Base-by-base conservation (phyloP, 2,329 filamentous ascomycete genomes). In the Paecilomyces variotii region DNA sequence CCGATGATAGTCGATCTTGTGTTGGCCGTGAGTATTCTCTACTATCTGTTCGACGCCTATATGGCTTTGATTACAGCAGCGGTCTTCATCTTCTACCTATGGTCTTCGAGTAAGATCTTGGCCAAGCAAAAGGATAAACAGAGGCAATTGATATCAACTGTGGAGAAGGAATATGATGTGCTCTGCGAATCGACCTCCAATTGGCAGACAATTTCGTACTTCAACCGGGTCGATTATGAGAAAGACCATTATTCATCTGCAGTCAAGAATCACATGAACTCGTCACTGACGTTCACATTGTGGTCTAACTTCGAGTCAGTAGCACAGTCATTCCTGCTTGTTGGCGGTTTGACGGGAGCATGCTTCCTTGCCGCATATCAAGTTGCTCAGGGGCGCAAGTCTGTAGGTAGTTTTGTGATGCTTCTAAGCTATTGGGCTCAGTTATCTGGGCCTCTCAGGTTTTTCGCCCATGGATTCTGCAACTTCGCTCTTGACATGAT, bases 341-440 rank as follows among this genome's bases (percentile, higher is more conserved):
- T 77, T 1, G 58, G 81, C 51, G 79, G 80, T 2, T 76, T 83
- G 57, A 65, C 82, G 49, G 72, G 78, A 61, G 78, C 76, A 63
- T 74, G 79, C 67, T 68, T 83, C 55, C 74, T 85, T 12, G 83
- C 82, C 2, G 78, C 81, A 6, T 79, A 80, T 58, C 77, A 82
- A 61, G 80, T 86, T 34, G 72, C 77, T 0, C 73, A 75, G 39
- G 80, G 80, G 0, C 67, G 70, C 7, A 79, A 78, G 52, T 76
- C 80, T 0, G 75, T 86, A 11, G 85, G 85, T 49, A 81, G 80
- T 60, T 86, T 90, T 61, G 82, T 89, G 3, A 85, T 85, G 19
- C 71, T 90, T 27, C 75, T 87, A 14, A 80, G 82, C 34, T 89
- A 88, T 70, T 90, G 87, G 87, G 71, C 74, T 66, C 71, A 79